phyloP scores from a whole-genome alignment of 331 rosid genomes.

The Pyrus hybrid region DNA sequence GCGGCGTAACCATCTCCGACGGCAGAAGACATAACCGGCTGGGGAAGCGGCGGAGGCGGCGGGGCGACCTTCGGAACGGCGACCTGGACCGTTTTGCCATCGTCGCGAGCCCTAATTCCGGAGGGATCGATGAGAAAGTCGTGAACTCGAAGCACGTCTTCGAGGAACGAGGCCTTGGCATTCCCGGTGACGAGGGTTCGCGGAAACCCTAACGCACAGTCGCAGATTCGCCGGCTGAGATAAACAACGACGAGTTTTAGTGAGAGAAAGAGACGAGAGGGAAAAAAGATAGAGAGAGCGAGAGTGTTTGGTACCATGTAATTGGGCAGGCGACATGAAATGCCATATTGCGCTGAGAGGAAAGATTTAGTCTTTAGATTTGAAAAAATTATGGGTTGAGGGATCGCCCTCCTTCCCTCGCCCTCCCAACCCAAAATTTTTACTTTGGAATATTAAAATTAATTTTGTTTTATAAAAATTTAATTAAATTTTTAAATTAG shows the following conservation, averaged over 20 bases:
- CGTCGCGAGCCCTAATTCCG: constrained; percentile 45
- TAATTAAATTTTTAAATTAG: neutral
- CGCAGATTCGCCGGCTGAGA: constrained; percentile 75
- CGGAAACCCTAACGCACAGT: constrained; percentile 91
- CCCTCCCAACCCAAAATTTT: constrained; percentile 23
- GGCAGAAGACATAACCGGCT: constrained; percentile 9
- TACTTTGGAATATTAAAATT: constrained; percentile 4
- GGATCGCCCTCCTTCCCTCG: constrained; percentile 31
- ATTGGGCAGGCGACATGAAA: constrained; percentile 99
- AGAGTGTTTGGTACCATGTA: constrained; percentile 56
- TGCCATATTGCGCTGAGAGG: constrained; percentile 87
- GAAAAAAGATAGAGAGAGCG: neutral
- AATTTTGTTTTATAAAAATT: neutral
- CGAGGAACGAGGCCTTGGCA: constrained; percentile 36
- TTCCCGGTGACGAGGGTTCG: constrained; percentile 30
- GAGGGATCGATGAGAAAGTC: constrained; percentile 51
- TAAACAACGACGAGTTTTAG: neutral
- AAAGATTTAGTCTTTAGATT: constrained; percentile 46
- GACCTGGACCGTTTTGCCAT: constrained; percentile 47
- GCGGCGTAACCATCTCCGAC: constrained; percentile 18
- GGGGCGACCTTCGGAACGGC: constrained; percentile 66
- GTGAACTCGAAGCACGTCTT: constrained; percentile 40
- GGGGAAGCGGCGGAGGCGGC: constrained; percentile 17
- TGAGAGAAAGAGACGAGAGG: neutral
- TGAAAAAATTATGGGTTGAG: constrained; percentile 31